Percentiles rank a stretch among this genome's conserved stretches.
These are phyloP conservation scores for Monosporozyma aerobia DNA, from an alignment of 805 yeast genomes.

Conservation along the genomic window DNA sequence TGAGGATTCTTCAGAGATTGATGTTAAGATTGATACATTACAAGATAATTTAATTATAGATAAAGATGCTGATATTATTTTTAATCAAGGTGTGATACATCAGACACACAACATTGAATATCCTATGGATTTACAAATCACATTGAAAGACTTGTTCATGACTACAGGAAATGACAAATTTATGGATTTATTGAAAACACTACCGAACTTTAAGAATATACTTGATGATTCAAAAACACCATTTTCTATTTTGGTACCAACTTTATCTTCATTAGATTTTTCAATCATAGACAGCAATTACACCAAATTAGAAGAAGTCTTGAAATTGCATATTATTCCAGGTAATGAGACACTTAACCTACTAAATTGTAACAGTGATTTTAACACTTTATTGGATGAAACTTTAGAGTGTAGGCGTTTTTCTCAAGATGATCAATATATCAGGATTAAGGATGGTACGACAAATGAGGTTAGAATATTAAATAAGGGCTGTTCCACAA, in stretches of 20 bases:
- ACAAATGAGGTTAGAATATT: conserved; percentile 52
- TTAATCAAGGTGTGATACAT: conserved; percentile 79
- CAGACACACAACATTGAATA: conserved; percentile 47
- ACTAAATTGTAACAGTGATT: conserved; percentile 38
- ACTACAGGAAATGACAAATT: conserved; percentile 44
- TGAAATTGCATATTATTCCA: conserved; percentile 63
- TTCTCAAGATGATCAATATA: conserved; percentile 30
- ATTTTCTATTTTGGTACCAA: conserved; percentile 68
- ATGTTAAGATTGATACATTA: conserved; percentile 13
- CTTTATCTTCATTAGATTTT: conserved; percentile 43
- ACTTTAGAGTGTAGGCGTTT: conserved; percentile 37
- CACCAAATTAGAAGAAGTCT: conserved; percentile 41
- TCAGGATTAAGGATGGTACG: conserved; percentile 39
- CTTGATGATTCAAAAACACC: conserved; percentile 30
- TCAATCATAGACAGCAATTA: conserved; percentile 41
- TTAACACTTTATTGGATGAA: conserved; percentile 36
- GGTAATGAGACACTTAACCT: conserved; percentile 41
- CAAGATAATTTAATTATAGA: conserved; percentile 16
- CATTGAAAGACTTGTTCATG: conserved; percentile 45
- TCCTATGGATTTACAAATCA: conserved; percentile 47
- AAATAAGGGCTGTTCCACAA: conserved; percentile 51
- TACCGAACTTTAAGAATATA: conserved; percentile 36
- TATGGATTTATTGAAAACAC: conserved; percentile 36
- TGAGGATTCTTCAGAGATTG: conserved; percentile 5
- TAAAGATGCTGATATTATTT: conserved; percentile 55